phyloP scores from a whole-genome alignment of 441 rosid species.

The Erodium moschatum region DNA sequence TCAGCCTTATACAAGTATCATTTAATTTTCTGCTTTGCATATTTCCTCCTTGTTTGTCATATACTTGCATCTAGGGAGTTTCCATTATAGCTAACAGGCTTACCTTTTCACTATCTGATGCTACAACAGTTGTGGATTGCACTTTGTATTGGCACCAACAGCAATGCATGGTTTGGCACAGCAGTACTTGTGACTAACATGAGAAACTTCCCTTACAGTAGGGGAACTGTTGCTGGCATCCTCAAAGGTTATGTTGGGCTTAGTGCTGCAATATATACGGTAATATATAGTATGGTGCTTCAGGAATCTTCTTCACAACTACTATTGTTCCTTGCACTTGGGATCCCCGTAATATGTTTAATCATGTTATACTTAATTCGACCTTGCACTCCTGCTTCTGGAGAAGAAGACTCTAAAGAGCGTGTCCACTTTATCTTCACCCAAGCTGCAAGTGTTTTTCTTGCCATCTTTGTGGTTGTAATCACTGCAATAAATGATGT shows the following conservation, averaged over 20 bases:
- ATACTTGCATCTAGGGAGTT: background rate
- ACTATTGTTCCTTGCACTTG: constrained; percentile 54
- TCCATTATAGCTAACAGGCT: background rate
- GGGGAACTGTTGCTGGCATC: constrained; percentile 86
- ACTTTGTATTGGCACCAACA: constrained; percentile 58
- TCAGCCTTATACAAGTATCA: too few relatives aligned
- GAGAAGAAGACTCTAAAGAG: constrained; percentile 65
- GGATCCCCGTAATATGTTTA: constrained; percentile 62
- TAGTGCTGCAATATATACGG: constrained; percentile 73
- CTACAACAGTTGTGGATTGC: constrained; percentile 67
- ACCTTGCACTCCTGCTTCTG: constrained; percentile 73
- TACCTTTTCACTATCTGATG: constrained; percentile 8
- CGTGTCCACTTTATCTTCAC: constrained; percentile 61
- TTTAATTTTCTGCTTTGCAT: background rate
- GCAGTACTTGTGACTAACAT: constrained; percentile 92
- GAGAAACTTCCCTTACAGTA: constrained; percentile 86
- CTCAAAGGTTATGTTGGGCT: constrained; percentile 89
- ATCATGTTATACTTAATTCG: constrained; percentile 64
- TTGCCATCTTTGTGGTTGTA: constrained; percentile 58
- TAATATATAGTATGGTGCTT: constrained; percentile 51
- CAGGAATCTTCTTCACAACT: constrained; percentile 49
- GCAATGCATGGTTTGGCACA: constrained; percentile 90
- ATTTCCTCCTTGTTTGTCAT: background rate
- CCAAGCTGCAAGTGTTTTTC: constrained; percentile 54
- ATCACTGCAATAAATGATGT: constrained; percentile 44